These are phyloP conservation scores for Metschnikowia noctiluminum DNA, from an alignment of 805 yeast species.

Conservation along the genomic window DNA sequence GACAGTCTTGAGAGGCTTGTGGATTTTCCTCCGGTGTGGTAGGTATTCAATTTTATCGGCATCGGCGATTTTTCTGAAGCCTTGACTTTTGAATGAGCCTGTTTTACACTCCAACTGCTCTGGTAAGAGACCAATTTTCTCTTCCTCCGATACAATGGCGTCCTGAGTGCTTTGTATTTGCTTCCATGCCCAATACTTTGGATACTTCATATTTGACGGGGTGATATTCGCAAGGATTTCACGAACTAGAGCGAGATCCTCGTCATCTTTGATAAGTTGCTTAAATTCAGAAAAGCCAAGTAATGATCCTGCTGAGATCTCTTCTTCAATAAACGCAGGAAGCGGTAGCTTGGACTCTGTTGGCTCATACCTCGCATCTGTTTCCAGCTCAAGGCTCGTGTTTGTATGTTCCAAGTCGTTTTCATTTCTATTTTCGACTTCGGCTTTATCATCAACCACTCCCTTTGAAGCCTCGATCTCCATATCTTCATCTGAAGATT, in stretches of 20 bases:
- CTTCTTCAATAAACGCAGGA: conserved; percentile 53
- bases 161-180: conserved; percentile 30
- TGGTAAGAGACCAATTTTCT: conserved; percentile 26
- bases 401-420: conserved; percentile 20
- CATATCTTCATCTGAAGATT: conserved; percentile 31
- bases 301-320: conserved; percentile 21
- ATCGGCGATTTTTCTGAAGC: conserved; percentile 71
- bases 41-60: conserved; percentile 68
- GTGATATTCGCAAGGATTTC: conserved; percentile 34
- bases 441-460: conserved; percentile 20
- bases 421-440: conserved; percentile 14
- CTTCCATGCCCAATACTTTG: conserved; percentile 69
- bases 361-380: conserved; percentile 48
- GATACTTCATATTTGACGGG: conserved; percentile 28
- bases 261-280: conserved; percentile 61
- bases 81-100: conserved; percentile 70
- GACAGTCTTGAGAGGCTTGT: conserved; percentile 72
- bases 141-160: conserved; percentile 25
- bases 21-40: conserved; percentile 72
- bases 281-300: conserved; percentile 51
- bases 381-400: conserved; percentile 21
- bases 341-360: conserved; percentile 43
- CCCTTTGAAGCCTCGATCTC: conserved; percentile 22
- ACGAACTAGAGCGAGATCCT: conserved; percentile 59
- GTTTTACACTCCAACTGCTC: conserved; percentile 39